Conservation (phyloP, 352 stramenopile genomes). For the Globisporangium cylindrosporum region DNA sequence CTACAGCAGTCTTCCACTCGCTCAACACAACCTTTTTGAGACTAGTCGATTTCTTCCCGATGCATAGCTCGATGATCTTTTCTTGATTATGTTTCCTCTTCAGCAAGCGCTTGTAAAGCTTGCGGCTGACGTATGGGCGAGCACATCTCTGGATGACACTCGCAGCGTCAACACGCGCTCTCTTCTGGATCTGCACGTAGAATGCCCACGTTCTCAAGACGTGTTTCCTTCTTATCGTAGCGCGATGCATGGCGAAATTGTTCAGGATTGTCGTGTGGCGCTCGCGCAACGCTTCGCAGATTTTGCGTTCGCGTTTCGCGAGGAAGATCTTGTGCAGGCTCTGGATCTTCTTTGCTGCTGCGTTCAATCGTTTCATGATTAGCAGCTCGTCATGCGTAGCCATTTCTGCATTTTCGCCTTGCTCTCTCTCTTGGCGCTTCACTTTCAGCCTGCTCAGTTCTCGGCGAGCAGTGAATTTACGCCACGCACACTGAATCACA, state of each 20-base stretch:
- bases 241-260: constrained; percentile 32
- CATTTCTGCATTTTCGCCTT: constrained; percentile 34
- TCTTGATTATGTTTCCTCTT: constrained; percentile 34
- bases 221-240: constrained; percentile 23
- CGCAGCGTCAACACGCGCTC: constrained; percentile 30
- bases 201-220: constrained; percentile 36
- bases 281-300: constrained; percentile 33
- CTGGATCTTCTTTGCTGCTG: constrained; percentile 49
- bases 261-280: constrained; percentile 39
- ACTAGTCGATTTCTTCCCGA: constrained; percentile 23
- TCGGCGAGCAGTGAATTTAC: constrained; percentile 22
- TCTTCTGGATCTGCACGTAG: constrained; percentile 33
- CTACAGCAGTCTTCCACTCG: constrained; percentile 24
- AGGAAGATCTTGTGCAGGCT: constrained; percentile 40
- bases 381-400: constrained; percentile 37
- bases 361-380: constrained; percentile 36
- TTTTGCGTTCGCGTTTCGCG: constrained; percentile 29
- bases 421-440: constrained; percentile 34
- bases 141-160: constrained; percentile 38
- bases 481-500: constrained; percentile 52
- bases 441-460: constrained; percentile 25
- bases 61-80: constrained; percentile 35
- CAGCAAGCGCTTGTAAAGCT: constrained; percentile 36
- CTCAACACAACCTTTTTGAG: constrained; percentile 16
- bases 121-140: constrained; percentile 34